Evolutionary conservation across 768 basidiomycete species (phyloP).

Genomic region (Mrakia gelida): DNA sequence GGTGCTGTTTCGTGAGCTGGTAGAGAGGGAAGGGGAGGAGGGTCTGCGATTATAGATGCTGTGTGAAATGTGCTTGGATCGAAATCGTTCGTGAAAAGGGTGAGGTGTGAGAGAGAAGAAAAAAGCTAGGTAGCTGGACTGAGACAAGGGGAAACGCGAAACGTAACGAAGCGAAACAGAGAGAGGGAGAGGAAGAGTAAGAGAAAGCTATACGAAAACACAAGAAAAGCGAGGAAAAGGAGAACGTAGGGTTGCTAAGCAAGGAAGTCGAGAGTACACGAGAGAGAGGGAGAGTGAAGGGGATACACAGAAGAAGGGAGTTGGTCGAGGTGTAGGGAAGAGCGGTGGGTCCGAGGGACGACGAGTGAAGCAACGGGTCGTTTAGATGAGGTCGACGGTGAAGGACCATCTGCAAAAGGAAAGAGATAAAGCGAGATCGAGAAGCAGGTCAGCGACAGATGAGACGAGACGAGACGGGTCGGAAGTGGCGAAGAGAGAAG

Average conservation of each 20-base stretch:
- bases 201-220: not conserved
- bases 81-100: not conserved
- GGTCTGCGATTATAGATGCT: not conserved
- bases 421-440: not conserved
- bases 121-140: not conserved
- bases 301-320: not conserved
- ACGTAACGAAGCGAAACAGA: not conserved
- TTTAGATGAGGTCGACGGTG: not conserved
- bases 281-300: not conserved
- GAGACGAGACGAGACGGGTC: not conserved
- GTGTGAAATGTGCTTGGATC: not conserved
- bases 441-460: not conserved
- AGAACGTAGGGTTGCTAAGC: not conserved
- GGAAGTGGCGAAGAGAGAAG: not conserved
- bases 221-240: not conserved
- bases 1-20: not conserved
- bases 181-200: not conserved
- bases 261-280: not conserved
- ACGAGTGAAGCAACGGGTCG: not conserved
- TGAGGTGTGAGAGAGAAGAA: too few species aligned
- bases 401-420: not conserved
- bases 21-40: not conserved
- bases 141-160: not conserved
- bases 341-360: not conserved
- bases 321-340: not conserved